These are phyloP conservation scores for Metschnikowia colocasiae DNA, from an alignment of 805 yeast genomes.

Conservation along the genomic window DNA sequence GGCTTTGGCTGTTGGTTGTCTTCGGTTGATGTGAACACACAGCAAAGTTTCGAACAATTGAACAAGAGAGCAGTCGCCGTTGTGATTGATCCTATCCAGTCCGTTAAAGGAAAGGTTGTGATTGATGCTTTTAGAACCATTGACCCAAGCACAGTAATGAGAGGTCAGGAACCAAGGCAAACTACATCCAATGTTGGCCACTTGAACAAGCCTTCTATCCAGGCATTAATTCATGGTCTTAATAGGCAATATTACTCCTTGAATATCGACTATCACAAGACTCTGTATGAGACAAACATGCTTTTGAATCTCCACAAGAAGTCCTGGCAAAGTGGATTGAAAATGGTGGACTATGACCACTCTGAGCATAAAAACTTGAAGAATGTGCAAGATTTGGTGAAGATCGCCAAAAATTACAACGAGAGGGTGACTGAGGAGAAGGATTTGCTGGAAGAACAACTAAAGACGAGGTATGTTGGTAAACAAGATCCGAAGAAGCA, in stretches of 20 bases:
- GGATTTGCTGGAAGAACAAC: slow-evolving; percentile 80
- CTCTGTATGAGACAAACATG: slow-evolving; percentile 90
- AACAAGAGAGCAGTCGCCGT: slow-evolving; percentile 97
- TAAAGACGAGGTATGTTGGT: slow-evolving; percentile 95
- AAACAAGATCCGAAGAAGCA: slow-evolving; percentile 99
- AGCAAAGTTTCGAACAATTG: slow-evolving; percentile 94
- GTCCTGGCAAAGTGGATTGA: slow-evolving; percentile 92
- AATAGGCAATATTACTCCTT: slow-evolving; percentile 96
- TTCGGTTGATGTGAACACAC: slow-evolving; percentile 95
- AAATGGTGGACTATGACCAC: slow-evolving; percentile 68
- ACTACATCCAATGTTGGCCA: slow-evolving; percentile 95
- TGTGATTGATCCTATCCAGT: slow-evolving; percentile 96
- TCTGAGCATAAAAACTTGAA: slow-evolving; percentile 74
- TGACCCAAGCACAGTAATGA: slow-evolving; percentile 80
- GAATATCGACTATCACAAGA: slow-evolving; percentile 91
- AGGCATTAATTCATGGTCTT: slow-evolving; percentile 93
- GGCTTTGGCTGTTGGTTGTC: slow-evolving; percentile 99
- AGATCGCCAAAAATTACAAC: slow-evolving; percentile 84
- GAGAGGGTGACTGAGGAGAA: slow-evolving; percentile 90
- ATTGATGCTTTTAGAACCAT: slow-evolving; percentile 97
- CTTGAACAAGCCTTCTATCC: slow-evolving; percentile 92
- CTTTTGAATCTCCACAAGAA: slow-evolving; percentile 88
- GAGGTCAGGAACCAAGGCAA: slow-evolving; percentile 97
- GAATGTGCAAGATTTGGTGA: slow-evolving; percentile 75
- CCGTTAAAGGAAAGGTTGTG: slow-evolving; percentile 97